These are phyloP conservation scores for Pseudoneurospora amorphoporcata DNA, from an alignment of 495 filamentous ascomycete species.

Conservation along the genomic window DNA sequence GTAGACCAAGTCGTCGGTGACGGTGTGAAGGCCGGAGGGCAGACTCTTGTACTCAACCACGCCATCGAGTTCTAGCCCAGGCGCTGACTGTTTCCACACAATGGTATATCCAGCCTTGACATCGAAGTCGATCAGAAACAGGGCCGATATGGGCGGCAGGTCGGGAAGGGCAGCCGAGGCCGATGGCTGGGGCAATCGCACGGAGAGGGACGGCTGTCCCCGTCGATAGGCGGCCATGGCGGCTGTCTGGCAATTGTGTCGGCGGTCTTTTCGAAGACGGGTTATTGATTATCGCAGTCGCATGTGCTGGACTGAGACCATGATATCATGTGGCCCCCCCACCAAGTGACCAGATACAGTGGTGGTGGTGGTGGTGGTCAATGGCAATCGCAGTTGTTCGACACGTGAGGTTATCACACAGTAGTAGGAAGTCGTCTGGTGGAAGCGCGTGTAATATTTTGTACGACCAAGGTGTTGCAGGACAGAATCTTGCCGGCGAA, in stretches of 20 bases:
- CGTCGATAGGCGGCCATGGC: slow-evolving; percentile 42
- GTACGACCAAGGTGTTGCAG: neutral
- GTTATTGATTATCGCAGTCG: neutral
- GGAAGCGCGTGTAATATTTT: neutral
- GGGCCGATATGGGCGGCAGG: slow-evolving; percentile 64
- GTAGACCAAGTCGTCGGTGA: slow-evolving; percentile 81
- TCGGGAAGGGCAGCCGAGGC: slow-evolving; percentile 33
- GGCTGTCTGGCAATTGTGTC: neutral
- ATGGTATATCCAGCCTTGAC: slow-evolving; percentile 80
- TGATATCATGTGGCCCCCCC: neutral
- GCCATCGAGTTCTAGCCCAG: slow-evolving; percentile 72
- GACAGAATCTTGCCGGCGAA: neutral
- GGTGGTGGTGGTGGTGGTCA: neutral
- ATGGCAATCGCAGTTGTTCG: neutral
- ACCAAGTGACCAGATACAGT: neutral
- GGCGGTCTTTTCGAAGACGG: neutral
- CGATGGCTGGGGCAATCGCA: slow-evolving; percentile 28
- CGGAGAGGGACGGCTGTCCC: slow-evolving; percentile 39
- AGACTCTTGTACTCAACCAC: slow-evolving; percentile 90
- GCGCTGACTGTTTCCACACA: slow-evolving; percentile 66
- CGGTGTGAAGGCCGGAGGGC: slow-evolving; percentile 84
- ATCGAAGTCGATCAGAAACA: slow-evolving; percentile 81
- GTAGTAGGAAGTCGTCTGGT: neutral
- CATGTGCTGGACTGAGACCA: neutral
- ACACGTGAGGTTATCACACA: neutral